phyloP scores from a whole-genome alignment of 2,329 filamentous ascomycete genomes.

The Raffaelea arxii region DNA sequence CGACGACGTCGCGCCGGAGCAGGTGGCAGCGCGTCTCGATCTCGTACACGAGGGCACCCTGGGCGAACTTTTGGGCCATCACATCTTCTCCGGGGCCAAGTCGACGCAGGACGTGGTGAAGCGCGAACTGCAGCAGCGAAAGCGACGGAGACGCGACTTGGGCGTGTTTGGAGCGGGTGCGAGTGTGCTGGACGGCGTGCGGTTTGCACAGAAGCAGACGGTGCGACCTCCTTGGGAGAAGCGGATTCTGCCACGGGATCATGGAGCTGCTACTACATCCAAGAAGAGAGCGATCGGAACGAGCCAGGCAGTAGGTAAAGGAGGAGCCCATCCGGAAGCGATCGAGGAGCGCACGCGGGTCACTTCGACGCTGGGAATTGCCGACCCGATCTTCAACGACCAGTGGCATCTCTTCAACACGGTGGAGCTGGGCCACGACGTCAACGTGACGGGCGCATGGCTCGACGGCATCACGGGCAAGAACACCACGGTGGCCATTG shows the following conservation, averaged over 20 bases:
- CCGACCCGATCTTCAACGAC: conserved; percentile 82
- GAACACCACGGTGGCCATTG: conserved; percentile 82
- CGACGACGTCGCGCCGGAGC: conserved; percentile 50
- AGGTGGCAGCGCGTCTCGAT: conserved; percentile 64
- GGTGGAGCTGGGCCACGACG: conserved; percentile 71
- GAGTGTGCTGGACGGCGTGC: conserved; percentile 62
- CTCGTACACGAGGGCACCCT: conserved; percentile 73
- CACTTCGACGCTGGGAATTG: conserved; percentile 59
- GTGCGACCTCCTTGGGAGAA: conserved; percentile 43
- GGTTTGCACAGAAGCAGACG: conserved; percentile 67
- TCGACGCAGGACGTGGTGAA: conserved; percentile 49
- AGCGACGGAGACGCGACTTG: conserved; percentile 51
- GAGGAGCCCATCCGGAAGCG: conserved; percentile 27
- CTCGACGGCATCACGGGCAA: conserved; percentile 80
- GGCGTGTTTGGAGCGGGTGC: conserved; percentile 20
- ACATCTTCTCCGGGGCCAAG: conserved; percentile 72
- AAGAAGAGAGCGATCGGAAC: conserved; percentile 3
- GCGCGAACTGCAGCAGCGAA: conserved; percentile 40
- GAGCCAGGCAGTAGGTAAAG: conserved; percentile 10
- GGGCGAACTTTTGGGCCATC: conserved; percentile 67
- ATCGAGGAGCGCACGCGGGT: conserved; percentile 50
- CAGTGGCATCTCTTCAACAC: conserved; percentile 96
- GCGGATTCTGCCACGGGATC: conserved; percentile 29
- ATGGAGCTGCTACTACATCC: background rate
- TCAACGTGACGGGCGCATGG: conserved; percentile 96